Evolutionary conservation across 2,329 filamentous ascomycete genomes (phyloP), one percentile per base, ranked within the genome.

Genomic region (Chaetomium sp.): DNA sequence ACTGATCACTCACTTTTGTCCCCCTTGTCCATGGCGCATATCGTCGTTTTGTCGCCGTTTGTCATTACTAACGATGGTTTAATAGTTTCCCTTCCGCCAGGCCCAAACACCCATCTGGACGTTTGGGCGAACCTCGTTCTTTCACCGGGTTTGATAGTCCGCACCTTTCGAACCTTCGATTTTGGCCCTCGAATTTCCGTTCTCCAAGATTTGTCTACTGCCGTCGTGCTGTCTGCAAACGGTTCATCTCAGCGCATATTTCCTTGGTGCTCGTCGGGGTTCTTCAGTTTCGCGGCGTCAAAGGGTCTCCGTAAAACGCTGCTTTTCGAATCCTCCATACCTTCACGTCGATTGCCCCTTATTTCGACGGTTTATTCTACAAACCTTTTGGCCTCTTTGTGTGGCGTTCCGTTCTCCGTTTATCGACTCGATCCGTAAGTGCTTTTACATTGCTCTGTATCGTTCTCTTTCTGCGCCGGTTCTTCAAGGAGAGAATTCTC

Each of bases 201-300:
- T 40, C 37, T 40, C 37, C 2, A 40, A 45, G 10, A 48, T n/a
- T 38, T 14, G 36, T 41, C 55, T 14, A 32, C 43, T 52, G 12
- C 33, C 45, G 44, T 44, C 52, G 8, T 57, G 55, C 49, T 53
- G 49, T 59, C 43, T 34, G 47, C 49, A 51, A 43, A 27, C 47
- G 48, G 14, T 46, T 47, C 45, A 46, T 58, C 53, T 57, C 53
- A 48, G 53, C 35, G 45, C 35, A 61, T 61, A 52, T 62, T 60
- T 41, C 50, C 52, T 43, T 50, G 51, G 54, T 59, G 49, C 44
- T 59, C 51, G 46, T 52, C 57, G 53, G 50, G 49, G 53, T 59
- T 37, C 54, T 44, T 55, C 54, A 57, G 59, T 62, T 61, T 60
- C 49, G 50, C 55, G 60, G 61, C 56, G 61, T 63, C 54, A 59